These are phyloP conservation scores for Globisporangium cederbergense DNA, from an alignment of 352 stramenopile species.

Conservation along the genomic window DNA sequence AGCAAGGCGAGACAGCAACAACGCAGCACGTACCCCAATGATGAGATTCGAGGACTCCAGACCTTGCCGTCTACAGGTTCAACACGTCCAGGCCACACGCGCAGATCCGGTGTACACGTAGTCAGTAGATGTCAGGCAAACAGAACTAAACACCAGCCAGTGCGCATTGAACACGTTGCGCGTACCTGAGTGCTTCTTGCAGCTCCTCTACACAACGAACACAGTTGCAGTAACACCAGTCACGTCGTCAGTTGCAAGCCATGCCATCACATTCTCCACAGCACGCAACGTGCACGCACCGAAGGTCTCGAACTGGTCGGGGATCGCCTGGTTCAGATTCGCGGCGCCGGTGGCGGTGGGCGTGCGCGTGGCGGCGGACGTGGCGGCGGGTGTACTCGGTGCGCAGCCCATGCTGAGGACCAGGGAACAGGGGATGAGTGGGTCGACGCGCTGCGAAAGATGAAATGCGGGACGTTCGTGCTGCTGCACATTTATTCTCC, in stretches of 20 bases:
- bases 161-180: too few species aligned
- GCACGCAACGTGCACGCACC: slow-evolving; percentile 24
- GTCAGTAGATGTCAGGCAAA: background rate
- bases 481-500: too few species aligned
- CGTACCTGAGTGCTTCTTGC: slow-evolving; percentile 51
- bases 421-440: background rate
- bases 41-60: slow-evolving; percentile 72
- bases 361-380: background rate
- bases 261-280: background rate
- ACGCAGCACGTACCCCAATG: slow-evolving; percentile 40
- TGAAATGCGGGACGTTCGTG: too few species aligned
- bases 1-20: background rate
- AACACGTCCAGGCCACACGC: background rate
- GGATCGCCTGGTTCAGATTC: slow-evolving; percentile 39
- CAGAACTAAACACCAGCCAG: background rate
- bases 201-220: slow-evolving; percentile 44
- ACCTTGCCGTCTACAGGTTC: slow-evolving; percentile 34
- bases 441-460: background rate
- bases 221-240: background rate
- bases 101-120: background rate
- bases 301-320: slow-evolving; percentile 62
- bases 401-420: slow-evolving; percentile 26
- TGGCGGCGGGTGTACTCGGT: slow-evolving; percentile 13
- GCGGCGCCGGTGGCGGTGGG: background rate
- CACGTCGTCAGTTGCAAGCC: background rate